Base-by-base conservation (phyloP, 345 rosid species). In the Balakata baccata region DNA sequence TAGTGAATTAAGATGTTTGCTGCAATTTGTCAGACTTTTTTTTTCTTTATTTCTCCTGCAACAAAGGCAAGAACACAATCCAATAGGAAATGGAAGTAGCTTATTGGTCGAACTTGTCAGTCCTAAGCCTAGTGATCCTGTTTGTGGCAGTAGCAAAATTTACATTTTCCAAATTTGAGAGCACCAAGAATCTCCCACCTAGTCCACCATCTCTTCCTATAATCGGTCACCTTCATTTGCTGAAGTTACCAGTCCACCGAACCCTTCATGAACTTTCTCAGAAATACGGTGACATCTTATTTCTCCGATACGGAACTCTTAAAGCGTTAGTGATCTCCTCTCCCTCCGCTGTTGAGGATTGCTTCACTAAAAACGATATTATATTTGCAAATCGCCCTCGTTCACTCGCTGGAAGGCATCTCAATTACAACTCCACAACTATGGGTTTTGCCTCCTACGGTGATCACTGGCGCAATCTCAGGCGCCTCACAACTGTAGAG, bases 381-480 rank as follows among this genome's bases (percentile, higher is more conserved):
- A 5, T 23, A 3, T 29, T 59, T 4, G 64, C 64, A 11, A 17
- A 59, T 59, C 34, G 64, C 17, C 64, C 64, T 11, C 64, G 38
- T 25, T 34, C 17, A 23, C 14, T 4, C 0, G 23, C 23, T 11
- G 25, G 14, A 4, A 64, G 41, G 29, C 34, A 64, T 9, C 49
- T 41, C 13, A 11, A n/a, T n/a, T 64, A 64, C 10, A 10, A 64
- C 50, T 8, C 7, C 50, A 64, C 50, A 7, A 41, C 49, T 7
- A 18, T 64, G 3, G 74, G 53, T 0, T 22, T 61, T 2, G 64
- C 74, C 22, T 12, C 22, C 14, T 46, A 60, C 22, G 65, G 74
- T 9, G 64, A 70, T 23, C 47, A 11, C 39, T 45, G 74, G 74
- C 66, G 74, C 43, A 71, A 71, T 50, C 56, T 71, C 3, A 64